Base-by-base conservation (phyloP, 345 rosid species). In the Salix koriyanagi region DNA sequence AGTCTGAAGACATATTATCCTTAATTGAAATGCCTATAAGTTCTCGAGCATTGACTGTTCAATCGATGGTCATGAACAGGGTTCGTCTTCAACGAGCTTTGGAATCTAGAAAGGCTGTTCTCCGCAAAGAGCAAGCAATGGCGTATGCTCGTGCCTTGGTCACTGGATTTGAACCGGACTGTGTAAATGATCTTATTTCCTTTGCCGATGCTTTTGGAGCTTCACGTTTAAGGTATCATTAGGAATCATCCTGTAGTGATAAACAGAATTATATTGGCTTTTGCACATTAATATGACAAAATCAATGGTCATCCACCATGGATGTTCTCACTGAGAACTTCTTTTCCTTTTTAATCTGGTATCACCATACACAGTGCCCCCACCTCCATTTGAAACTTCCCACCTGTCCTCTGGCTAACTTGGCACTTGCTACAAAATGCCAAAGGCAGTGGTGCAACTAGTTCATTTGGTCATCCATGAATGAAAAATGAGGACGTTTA, bases 51-150 rank as follows among this genome's bases (percentile, higher is more conserved):
- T 69, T 80, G 77, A 74, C 82, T 77, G 62, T 72, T 78, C 70
- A 71, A 77, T 65, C 77, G 56, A 70, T 72, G 76, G 37, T 77
- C 36, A 75, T 80, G 86, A 76, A 76, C 85, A 96, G 99, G 91
- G 86, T 89, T 81, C 94, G 80, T 77, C 97, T 96, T 80, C 99
- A 91, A 46, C 94, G 92, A 72, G 92, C 89, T 71, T 74, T 96
- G 77, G 98, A 91, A 81, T 86, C 89, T 76, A 87, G 99, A 76
- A 93, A 85, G 77, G 89, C 86, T 16, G 94, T 93, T 65, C 91
- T 96, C 68, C 88, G 85, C 85, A 93, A 91, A 83, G 99, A 96
- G 86, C 99, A 96, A 84, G 99, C 97, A 65, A 96, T 96, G 99
- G 98, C 98, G 50, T 96, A 93, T 78, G 98, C 98, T 21, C 89